A percentile compares a stretch with the other conserved stretches of the same genome.
Evolutionary conservation across 2,329 filamentous ascomycete genomes (phyloP).

Genomic region (Verticillium dahliae): DNA sequence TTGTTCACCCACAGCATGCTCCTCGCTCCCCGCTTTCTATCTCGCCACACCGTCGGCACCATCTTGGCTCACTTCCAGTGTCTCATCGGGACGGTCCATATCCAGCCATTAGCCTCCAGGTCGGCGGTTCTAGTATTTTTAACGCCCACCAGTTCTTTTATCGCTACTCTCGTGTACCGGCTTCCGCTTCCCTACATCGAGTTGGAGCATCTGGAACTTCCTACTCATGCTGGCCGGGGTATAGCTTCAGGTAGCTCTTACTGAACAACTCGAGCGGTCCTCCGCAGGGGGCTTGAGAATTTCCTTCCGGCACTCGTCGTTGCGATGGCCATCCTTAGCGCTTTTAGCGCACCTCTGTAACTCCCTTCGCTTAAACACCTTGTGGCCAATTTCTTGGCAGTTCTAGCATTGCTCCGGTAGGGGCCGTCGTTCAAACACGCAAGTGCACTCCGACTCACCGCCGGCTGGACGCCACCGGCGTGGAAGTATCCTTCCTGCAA

Average conservation of each 20-base stretch:
- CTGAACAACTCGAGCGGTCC: slow-evolving; percentile 15
- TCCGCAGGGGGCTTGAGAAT: slow-evolving; percentile 13
- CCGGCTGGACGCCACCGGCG: neutral
- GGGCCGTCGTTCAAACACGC: slow-evolving; percentile 14
- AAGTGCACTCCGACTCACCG: slow-evolving; percentile 13
- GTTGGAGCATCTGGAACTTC: slow-evolving; percentile 9
- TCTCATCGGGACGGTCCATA: slow-evolving; percentile 10
- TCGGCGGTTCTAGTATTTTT: slow-evolving; percentile 11
- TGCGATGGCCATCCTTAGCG: slow-evolving; percentile 12
- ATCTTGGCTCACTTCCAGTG: slow-evolving; percentile 5
- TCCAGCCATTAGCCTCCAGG: slow-evolving; percentile 6
- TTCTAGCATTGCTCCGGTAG: slow-evolving; percentile 21
- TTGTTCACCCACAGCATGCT: slow-evolving; percentile 13
- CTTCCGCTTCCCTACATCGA: slow-evolving; percentile 10
- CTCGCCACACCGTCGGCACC: slow-evolving; percentile 4
- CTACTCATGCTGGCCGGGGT: slow-evolving; percentile 1
- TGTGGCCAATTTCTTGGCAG: slow-evolving; percentile 19
- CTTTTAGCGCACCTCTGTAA: slow-evolving; percentile 11
- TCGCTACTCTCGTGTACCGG: slow-evolving; percentile 10
- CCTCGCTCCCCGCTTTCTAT: slow-evolving; percentile 11
- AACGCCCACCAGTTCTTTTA: slow-evolving; percentile 7
- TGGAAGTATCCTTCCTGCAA: slow-evolving; percentile 15
- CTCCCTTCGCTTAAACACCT: slow-evolving; percentile 19
- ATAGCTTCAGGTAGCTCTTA: slow-evolving; percentile 13
- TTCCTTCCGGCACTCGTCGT: slow-evolving; percentile 10